Conservation (phyloP, 2,329 filamentous ascomycete genomes). For the Sporothrix globosa region DNA sequence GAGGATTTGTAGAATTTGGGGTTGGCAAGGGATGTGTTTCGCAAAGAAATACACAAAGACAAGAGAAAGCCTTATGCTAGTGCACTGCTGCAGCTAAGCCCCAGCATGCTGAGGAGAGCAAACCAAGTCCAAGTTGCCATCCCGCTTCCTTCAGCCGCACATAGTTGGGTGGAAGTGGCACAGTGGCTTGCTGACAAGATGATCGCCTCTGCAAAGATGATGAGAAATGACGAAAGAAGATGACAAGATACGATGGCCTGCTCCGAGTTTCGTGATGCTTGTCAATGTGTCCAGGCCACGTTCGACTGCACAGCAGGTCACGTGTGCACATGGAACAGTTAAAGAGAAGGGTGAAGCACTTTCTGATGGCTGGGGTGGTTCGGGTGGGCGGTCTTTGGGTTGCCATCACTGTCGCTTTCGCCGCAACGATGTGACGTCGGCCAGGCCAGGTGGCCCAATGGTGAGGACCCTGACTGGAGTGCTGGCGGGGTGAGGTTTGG, state of each 20-base stretch:
- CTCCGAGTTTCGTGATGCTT: background rate
- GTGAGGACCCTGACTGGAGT: constrained; percentile 2
- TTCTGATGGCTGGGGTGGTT: no score
- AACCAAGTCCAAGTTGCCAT: background rate
- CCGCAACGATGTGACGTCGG: constrained; percentile 15
- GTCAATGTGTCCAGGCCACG: background rate
- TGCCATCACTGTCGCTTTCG: background rate
- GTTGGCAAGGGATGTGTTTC: background rate
- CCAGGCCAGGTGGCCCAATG: constrained; percentile 16
- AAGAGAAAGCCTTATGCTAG: constrained; percentile 18
- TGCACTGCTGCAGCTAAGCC: constrained; percentile 6
- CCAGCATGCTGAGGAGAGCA: constrained; percentile 12
- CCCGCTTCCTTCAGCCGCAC: constrained; percentile 1
- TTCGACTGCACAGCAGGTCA: background rate
- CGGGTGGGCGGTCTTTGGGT: background rate
- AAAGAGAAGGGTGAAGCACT: background rate
- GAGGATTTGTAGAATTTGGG: background rate
- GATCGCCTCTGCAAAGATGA: constrained; percentile 5
- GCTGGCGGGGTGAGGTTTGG: background rate
- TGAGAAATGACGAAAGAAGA: background rate
- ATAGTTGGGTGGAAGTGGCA: background rate
- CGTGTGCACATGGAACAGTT: background rate
- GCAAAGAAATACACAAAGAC: background rate
- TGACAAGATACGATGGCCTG: background rate
- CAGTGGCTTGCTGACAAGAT: background rate